A percentile compares a stretch with the other conserved stretches of the same genome.
Conservation (phyloP, 2,329 filamentous ascomycete genomes). For the Aspergillus novoparasiticus region DNA sequence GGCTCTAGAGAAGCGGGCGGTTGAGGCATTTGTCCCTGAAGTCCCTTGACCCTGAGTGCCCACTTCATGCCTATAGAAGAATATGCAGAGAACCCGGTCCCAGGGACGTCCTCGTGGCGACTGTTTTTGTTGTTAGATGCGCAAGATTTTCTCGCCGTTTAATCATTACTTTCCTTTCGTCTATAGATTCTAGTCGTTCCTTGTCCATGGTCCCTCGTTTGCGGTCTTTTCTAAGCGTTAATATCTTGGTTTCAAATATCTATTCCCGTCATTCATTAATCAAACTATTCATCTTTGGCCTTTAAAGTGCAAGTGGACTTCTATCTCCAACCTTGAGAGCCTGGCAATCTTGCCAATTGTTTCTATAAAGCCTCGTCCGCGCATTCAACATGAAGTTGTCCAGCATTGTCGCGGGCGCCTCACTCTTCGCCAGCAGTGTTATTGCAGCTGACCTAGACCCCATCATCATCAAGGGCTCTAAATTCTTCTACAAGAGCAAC, state of each 20-base stretch:
- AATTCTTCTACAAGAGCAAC: constrained; percentile 85
- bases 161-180: not conserved
- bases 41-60: constrained; percentile 9
- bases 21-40: constrained; percentile 9
- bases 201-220: not conserved
- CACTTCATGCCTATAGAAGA: constrained; percentile 10
- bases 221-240: not conserved
- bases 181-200: not conserved
- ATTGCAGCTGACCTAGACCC: constrained; percentile 58
- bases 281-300: not conserved
- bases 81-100: constrained; percentile 6
- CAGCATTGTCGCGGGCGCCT: constrained; percentile 50
- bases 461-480: constrained; percentile 69
- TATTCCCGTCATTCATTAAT: not conserved
- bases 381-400: constrained; percentile 54
- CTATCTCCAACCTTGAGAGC: not conserved
- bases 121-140: not conserved
- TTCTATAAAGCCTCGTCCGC: not conserved
- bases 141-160: not conserved
- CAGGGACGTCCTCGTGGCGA: constrained; percentile 5
- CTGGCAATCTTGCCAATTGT: not conserved
- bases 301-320: not conserved
- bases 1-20: constrained; percentile 10
- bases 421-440: constrained; percentile 50
- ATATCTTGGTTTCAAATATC: not conserved